These are phyloP conservation scores for Aspergillus pseudotamarii DNA, from an alignment of 2,329 filamentous ascomycete genomes.

Conservation along the genomic window DNA sequence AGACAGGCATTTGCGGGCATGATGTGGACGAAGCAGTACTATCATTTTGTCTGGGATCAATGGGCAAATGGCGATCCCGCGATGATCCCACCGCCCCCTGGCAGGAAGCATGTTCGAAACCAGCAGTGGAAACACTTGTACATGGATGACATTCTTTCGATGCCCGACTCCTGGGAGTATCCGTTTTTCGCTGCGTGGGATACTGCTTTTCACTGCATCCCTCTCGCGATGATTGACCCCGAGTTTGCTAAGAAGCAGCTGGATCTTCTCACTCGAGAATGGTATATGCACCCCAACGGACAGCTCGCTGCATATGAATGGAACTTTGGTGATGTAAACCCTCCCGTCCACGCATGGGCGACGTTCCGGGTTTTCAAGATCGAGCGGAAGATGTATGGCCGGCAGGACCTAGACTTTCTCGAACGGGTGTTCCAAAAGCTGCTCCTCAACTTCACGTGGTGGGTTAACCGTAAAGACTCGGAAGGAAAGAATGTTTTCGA, in stretches of 20 bases:
- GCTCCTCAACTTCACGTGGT: conserved; percentile 97
- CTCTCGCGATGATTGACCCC: conserved; percentile 93
- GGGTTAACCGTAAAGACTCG: conserved; percentile 94
- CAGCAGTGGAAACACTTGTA: conserved; percentile 92
- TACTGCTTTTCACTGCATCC: conserved; percentile 94
- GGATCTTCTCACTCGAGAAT: conserved; percentile 92
- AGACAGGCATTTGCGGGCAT: conserved; percentile 92
- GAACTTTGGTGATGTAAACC: conserved; percentile 98
- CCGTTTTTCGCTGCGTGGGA: conserved; percentile 98
- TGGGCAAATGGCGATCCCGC: conserved; percentile 94
- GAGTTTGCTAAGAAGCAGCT: conserved; percentile 98
- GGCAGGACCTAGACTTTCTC: conserved; percentile 91
- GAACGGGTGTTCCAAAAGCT: conserved; percentile 97
- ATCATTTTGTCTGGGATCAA: conserved; percentile 95
- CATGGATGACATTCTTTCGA: conserved; percentile 91
- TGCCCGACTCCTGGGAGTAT: conserved; percentile 99
- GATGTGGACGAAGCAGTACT: conserved; percentile 98
- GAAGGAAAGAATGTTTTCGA: conserved; percentile 98
- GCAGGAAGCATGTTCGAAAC: conserved; percentile 80
- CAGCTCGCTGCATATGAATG: conserved; percentile 93
- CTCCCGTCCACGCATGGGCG: conserved; percentile 94
- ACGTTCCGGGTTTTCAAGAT: conserved; percentile 98
- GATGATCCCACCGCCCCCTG: conserved; percentile 81
- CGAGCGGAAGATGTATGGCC: conserved; percentile 93
- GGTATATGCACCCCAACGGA: conserved; percentile 98